phyloP scores from a whole-genome alignment of 2,329 filamentous ascomycete genomes.

The Fusarium nanum region DNA sequence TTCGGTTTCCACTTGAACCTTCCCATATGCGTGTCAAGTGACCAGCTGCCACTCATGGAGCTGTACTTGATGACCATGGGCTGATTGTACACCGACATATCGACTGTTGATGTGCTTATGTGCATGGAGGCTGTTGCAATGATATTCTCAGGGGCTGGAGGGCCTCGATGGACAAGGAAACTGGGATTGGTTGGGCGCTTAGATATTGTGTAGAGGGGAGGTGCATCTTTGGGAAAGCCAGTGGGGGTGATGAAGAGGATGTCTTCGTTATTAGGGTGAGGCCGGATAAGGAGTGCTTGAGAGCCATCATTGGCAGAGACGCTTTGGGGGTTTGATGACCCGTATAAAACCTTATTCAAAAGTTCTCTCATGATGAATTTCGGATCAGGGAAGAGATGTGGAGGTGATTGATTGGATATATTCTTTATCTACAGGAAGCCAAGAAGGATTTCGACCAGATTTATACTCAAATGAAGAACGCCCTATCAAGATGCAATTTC shows the following conservation, averaged over 20 bases:
- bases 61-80: constrained; percentile 35
- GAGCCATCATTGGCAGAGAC: constrained; percentile 1
- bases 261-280: constrained; percentile 8
- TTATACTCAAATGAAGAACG: not conserved
- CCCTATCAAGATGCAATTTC: not conserved
- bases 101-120: constrained; percentile 22
- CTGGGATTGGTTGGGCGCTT: constrained; percentile 25
- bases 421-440: too few relatives aligned
- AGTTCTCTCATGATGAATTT: constrained; percentile 19
- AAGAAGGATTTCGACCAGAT: not conserved
- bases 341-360: constrained; percentile 29
- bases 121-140: constrained; percentile 40
- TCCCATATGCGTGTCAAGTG: constrained; percentile 34
- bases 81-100: constrained; percentile 39
- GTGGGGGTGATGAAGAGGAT: constrained; percentile 29
- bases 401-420: not conserved
- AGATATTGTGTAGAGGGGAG: constrained; percentile 40
- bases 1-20: constrained; percentile 47
- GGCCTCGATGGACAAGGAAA: constrained; percentile 31
- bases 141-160: constrained; percentile 17
- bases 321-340: constrained; percentile 15
- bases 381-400: not conserved
- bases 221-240: constrained; percentile 20
- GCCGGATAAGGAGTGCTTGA: constrained; percentile 26
- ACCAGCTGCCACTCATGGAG: constrained; percentile 31